Evolutionary conservation across 2,329 filamentous ascomycete genomes (phyloP).

Genomic region (Ramichloridium luteum): DNA sequence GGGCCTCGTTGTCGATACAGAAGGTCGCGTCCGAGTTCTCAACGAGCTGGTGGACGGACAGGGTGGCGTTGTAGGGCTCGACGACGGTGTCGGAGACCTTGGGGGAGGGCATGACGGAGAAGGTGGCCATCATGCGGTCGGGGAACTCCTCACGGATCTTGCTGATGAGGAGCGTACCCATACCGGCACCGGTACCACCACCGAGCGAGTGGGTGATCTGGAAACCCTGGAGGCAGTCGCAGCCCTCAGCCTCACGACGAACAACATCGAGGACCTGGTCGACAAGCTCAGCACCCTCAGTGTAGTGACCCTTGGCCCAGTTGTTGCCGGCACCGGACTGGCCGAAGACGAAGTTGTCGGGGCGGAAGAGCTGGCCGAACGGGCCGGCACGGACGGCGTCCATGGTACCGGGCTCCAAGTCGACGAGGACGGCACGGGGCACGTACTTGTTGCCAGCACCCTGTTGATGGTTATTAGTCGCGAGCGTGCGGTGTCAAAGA

Average conservation of each 20-base stretch:
- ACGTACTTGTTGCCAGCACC: slow-evolving; percentile 98
- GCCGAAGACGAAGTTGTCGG: slow-evolving; percentile 99
- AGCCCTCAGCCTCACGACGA: slow-evolving; percentile 95
- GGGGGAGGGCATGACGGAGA: slow-evolving; percentile 95
- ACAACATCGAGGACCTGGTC: slow-evolving; percentile 98
- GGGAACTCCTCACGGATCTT: slow-evolving; percentile 99
- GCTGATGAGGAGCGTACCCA: slow-evolving; percentile 98
- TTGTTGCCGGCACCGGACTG: slow-evolving; percentile 99
- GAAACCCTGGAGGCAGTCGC: slow-evolving; percentile 99
- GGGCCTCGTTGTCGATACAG: slow-evolving; percentile 99
- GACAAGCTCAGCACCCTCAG: slow-evolving; percentile 96
- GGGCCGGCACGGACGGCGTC: slow-evolving; percentile 96
- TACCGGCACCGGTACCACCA: slow-evolving; percentile 99
- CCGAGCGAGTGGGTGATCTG: slow-evolving; percentile 99
- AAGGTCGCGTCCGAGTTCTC: slow-evolving; percentile 99
- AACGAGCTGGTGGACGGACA: slow-evolving; percentile 96
- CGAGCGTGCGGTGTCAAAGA: slow-evolving; percentile 1
- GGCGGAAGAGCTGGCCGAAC: slow-evolving; percentile 97
- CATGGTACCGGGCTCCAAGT: slow-evolving; percentile 99
- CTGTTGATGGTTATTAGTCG: slow-evolving; percentile 42
- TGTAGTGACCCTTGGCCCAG: slow-evolving; percentile 99
- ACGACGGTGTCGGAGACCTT: slow-evolving; percentile 99
- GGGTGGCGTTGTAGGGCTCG: slow-evolving; percentile 98
- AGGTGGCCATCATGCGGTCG: slow-evolving; percentile 99
- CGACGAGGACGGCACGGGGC: slow-evolving; percentile 96